phyloP scores from a whole-genome alignment of 2,329 filamentous ascomycete species.

The Mycosphaerella sp. region DNA sequence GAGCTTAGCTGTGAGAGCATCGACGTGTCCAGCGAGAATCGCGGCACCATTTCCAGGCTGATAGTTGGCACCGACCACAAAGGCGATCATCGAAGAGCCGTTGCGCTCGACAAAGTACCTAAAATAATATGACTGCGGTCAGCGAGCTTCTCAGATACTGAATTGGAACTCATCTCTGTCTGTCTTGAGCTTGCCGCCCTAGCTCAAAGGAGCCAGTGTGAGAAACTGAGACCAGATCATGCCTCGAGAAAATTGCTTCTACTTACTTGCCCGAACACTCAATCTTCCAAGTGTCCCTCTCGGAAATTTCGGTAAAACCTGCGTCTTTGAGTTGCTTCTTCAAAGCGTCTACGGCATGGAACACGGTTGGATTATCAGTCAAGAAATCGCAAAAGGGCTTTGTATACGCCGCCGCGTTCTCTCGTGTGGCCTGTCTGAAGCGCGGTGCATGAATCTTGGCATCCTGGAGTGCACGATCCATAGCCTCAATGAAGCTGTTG shows the following conservation, averaged over 20 bases:
- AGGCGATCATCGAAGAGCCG: constrained; percentile 77
- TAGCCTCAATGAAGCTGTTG: background rate
- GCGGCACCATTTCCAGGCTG: constrained; percentile 77
- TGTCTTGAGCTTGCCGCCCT: no score
- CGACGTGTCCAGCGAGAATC: constrained; percentile 87
- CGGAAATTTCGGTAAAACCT: constrained; percentile 72
- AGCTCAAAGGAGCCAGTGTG: no score
- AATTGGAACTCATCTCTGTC: no score
- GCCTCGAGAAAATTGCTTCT: no score
- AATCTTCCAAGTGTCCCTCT: constrained; percentile 77
- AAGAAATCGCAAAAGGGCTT: constrained; percentile 66
- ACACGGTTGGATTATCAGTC: constrained; percentile 84
- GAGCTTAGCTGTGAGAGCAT: constrained; percentile 80
- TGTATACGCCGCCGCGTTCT: constrained; percentile 28
- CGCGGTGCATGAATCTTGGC: constrained; percentile 1
- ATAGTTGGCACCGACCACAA: constrained; percentile 73
- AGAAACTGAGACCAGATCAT: no score
- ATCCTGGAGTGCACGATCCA: background rate
- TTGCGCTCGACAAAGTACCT: constrained; percentile 78
- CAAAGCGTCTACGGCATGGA: constrained; percentile 79
- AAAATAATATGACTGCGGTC: no score
- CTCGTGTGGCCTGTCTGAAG: constrained; percentile 21
- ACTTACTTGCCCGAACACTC: constrained; percentile 63
- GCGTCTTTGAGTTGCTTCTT: constrained; percentile 61
- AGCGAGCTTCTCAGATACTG: no score